Evolutionary conservation across 2,329 filamentous ascomycete genomes (phyloP), one percentile per base, ranked within the genome.

Genomic region (Daldinia sp.): DNA sequence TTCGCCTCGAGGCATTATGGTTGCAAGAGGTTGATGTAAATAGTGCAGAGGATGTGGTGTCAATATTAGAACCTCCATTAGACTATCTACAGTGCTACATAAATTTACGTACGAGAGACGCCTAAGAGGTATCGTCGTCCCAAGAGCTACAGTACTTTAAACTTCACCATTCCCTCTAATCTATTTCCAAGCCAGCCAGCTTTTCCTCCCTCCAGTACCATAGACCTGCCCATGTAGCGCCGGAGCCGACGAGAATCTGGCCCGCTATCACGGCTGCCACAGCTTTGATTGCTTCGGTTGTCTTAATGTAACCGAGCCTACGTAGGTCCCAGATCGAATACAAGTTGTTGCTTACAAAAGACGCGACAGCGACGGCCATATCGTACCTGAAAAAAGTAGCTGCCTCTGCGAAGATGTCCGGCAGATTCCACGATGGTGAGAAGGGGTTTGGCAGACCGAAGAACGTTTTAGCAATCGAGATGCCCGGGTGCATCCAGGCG

Each of bases 401-500:
- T 18, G 18, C 15, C 46, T 30, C 46, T 15, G 23, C 6, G 15
- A 18, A 30, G 23, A 50, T 1, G 46, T 9, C 7, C 9, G 23
- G 12, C 15, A 50, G 30, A 15, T 50, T 50, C 46, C 46, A 50
- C 13, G 46, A 50, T 13, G 46, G 12, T n/a, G 26, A 1, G 13
- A 50, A 33, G 26, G 46, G 46, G 12, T 50, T 50, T 7, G 46
- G 46, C 13, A 50, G 26, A 30, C 46, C 15, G 18, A 50, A 30
- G 46, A 50, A 50, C 6, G 46, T 50, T 15, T 30, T 50, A 26
- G 13, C 26, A 15, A 50, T 50, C 6, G 46, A 33, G 13, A 57
- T 55, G 1, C 23, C 60, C 7, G 42, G 50, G 37, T 53, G 37
- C 15, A 53, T 50, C 28, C 41, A 69, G 2, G 42, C 56, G 20